phyloP scores from a whole-genome alignment of 2,329 filamentous ascomycete genomes.

The Reticulascus tulasneorum region DNA sequence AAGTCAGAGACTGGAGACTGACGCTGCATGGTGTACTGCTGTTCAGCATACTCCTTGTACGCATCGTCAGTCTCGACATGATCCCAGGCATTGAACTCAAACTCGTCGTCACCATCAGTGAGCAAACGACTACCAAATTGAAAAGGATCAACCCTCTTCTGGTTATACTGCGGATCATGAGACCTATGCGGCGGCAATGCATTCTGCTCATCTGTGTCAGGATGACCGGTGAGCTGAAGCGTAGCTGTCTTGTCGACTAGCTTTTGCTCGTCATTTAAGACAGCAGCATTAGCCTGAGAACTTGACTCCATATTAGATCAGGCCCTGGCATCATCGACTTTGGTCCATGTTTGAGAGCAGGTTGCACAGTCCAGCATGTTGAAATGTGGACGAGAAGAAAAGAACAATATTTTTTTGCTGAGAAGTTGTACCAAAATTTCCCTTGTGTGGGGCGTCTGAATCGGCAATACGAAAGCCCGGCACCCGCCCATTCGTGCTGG shows the following conservation, averaged over 20 bases:
- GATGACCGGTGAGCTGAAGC: conserved; percentile 14
- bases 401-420: too few relatives aligned
- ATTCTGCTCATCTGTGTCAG: too few relatives aligned
- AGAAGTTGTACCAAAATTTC: too few relatives aligned
- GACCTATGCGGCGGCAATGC: conserved; percentile 58
- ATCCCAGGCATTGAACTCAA: conserved; percentile 98
- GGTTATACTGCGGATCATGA: conserved; percentile 67
- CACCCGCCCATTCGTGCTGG: too few relatives aligned
- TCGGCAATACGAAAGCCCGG: too few relatives aligned
- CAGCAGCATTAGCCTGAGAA: too few relatives aligned
- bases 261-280: conserved; percentile 10
- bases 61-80: conserved; percentile 89
- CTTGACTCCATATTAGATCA: neutral
- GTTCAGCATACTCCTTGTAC: conserved; percentile 80
- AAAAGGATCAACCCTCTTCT: conserved; percentile 89
- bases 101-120: conserved; percentile 81
- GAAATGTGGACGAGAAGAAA: too few relatives aligned
- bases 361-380: too few relatives aligned
- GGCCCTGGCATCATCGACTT: neutral
- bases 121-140: conserved; percentile 90
- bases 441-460: too few relatives aligned
- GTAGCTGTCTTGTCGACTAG: conserved; percentile 20
- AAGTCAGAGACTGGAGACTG: conserved; percentile 86
- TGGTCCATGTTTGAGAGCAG: too few relatives aligned
- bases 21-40: conserved; percentile 82